phyloP scores from a whole-genome alignment of 495 filamentous ascomycete species.

The Thozetella sp. region DNA sequence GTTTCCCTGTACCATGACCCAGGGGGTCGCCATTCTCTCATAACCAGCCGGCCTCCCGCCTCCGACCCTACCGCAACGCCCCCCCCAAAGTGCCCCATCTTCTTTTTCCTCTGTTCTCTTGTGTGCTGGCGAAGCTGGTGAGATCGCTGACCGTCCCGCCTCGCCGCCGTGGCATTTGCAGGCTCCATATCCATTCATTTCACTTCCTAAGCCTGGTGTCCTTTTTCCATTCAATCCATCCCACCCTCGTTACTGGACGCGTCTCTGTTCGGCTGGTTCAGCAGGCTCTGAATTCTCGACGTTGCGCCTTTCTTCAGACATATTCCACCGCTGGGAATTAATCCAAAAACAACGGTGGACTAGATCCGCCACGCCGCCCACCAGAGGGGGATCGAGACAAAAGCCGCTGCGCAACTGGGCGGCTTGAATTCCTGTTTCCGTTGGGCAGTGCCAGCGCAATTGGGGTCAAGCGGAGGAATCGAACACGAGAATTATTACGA shows the following conservation, averaged over 20 bases:
- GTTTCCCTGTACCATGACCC: constrained; percentile 35
- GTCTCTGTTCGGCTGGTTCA: constrained; percentile 43
- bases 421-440: neutral
- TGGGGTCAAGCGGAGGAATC: constrained; percentile 7
- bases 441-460: too few relatives aligned
- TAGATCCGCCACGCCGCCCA: neutral
- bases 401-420: neutral
- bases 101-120: constrained; percentile 25
- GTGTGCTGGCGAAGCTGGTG: constrained; percentile 32
- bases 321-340: constrained; percentile 11
- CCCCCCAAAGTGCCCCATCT: constrained; percentile 13
- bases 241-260: constrained; percentile 22
- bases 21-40: constrained; percentile 38
- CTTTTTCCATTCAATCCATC: constrained; percentile 27
- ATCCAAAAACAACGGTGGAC: neutral
- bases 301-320: constrained; percentile 8
- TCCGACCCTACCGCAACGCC: constrained; percentile 26
- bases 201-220: constrained; percentile 21
- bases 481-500: constrained; percentile 10
- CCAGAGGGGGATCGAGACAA: neutral
- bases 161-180: constrained; percentile 38
- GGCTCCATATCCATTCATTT: constrained; percentile 44
- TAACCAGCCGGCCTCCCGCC: constrained; percentile 50
- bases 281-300: constrained; percentile 57
- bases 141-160: constrained; percentile 44